A percentile compares a stretch with the other conserved stretches of the same genome.
Evolutionary conservation across 2,329 filamentous ascomycete genomes (phyloP).

Genomic region (Zalaria sp.): DNA sequence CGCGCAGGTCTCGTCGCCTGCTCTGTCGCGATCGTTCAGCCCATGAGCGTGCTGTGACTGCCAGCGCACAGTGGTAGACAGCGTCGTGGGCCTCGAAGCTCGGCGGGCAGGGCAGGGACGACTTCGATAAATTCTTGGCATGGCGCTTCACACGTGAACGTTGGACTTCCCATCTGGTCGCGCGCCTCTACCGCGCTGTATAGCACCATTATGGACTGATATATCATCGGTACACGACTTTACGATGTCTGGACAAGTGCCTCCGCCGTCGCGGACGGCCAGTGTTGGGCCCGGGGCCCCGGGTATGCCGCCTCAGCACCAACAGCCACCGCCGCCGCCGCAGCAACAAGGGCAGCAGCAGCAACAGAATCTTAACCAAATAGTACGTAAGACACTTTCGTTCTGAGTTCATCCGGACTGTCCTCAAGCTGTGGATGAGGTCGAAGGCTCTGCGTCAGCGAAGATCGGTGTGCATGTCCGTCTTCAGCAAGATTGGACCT

Average conservation of each 20-base stretch:
- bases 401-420: constrained; percentile 4
- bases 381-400: constrained; percentile 47
- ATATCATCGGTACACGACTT: constrained; percentile 1
- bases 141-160: no score
- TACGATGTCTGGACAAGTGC: constrained; percentile 21
- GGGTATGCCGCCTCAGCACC: constrained; percentile 24
- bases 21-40: constrained; percentile 2
- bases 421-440: no score
- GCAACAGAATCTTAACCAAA: constrained; percentile 87
- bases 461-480: no score
- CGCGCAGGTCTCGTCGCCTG: background rate
- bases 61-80: background rate
- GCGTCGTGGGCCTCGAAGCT: constrained; percentile 1
- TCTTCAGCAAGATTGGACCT: no score
- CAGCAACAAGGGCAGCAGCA: constrained; percentile 43
- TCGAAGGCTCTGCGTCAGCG: no score
- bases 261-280: constrained; percentile 19
- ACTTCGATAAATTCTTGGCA: background rate
- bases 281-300: constrained; percentile 18
- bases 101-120: background rate
- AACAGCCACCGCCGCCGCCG: constrained; percentile 33
- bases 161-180: background rate
- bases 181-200: background rate
- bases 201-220: background rate
- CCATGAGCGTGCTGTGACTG: constrained; percentile 2